These are phyloP conservation scores for Phaffia rhodozyma DNA, from an alignment of 1,284 basidiomycete species.

Conservation along the genomic window DNA sequence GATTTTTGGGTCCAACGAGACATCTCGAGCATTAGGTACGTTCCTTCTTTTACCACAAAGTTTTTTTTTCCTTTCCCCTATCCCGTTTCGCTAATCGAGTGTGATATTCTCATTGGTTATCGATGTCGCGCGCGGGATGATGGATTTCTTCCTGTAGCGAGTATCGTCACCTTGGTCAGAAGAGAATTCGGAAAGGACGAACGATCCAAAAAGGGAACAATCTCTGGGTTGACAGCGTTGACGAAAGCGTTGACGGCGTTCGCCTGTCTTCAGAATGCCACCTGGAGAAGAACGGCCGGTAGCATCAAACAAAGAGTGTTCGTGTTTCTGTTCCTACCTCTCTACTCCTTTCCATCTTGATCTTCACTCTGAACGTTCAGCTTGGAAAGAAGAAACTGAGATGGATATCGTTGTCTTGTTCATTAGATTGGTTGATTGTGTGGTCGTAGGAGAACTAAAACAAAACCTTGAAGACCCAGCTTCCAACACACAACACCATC, in stretches of 20 bases:
- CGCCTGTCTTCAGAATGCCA: constrained; percentile 40
- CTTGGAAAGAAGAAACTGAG: too few relatives aligned
- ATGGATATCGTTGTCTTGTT: neutral
- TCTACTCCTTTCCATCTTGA: too few relatives aligned
- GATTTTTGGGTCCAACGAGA: constrained; percentile 43
- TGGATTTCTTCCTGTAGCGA: neutral
- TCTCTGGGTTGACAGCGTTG: constrained; percentile 33
- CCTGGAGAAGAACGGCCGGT: constrained; percentile 34
- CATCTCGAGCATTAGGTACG: constrained; percentile 37
- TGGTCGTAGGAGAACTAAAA: constrained; percentile 33
- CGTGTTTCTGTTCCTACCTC: constrained; percentile 17
- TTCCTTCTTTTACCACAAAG: neutral
- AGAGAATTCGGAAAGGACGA: constrained; percentile 37
- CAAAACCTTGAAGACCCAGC: constrained; percentile 23
- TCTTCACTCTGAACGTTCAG: too few relatives aligned
- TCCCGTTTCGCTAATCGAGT: neutral
- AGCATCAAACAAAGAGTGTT: constrained; percentile 36
- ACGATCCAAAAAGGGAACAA: constrained; percentile 29
- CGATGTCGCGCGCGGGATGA: neutral
- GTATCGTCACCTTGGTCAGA: constrained; percentile 39
- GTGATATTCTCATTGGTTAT: neutral
- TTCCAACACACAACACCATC: too few relatives aligned
- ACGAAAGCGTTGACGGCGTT: constrained; percentile 43
- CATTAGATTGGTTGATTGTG: constrained; percentile 38
- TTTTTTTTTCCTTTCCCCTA: neutral